Evolutionary conservation across 2,329 filamentous ascomycete species (phyloP), one percentile per base, ranked within the genome.

Genomic region (Drechslerella dactyloides): DNA sequence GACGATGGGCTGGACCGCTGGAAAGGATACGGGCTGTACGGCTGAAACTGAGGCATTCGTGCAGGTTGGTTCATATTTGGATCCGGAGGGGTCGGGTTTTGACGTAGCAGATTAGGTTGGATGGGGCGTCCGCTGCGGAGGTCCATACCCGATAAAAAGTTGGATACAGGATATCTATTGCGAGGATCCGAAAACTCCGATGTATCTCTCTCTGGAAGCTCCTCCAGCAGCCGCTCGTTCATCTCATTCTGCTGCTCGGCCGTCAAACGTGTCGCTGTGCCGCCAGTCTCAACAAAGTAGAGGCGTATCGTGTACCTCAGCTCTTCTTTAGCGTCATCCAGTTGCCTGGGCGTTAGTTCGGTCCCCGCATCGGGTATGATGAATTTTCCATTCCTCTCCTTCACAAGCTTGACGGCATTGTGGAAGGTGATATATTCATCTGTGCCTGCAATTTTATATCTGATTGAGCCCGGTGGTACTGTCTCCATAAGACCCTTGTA

Each of bases 381-480:
- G 17, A 17, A 7, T 30, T 19, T 55, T 56, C 37, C 37, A 15
- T 42, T 13, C 4, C 3, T 42, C 15, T 15, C 37, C 13, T 4
- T 42, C 5, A 52, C 56, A 2, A 56, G 24, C 10, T 62, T 62
- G 2, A 69, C 24, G 5, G 44, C 57, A 27, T 69, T 37, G 15
- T 53, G 24, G 1, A 62, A 7, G 23, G 65, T 69, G 15, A 61
- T 61, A 5, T 62, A 69, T 7, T 69, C 33, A 17, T 58, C 53
- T 2, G 57, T 69, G 15, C 53, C 58, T 27, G 13, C 40, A 10
- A 62, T 27, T 11, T 51, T 60, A 21, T 52, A 62, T 11, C 52
- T 52, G 6, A 69, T 62, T 1, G 44, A 50, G 1, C 65, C 65
- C 2, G 65, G 65, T 6, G 65, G 65, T 6, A 58, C 33, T 2